These are phyloP conservation scores for Typha latifolia DNA, from an alignment of 176 grass and related monocot genomes.

Conservation along the genomic window DNA sequence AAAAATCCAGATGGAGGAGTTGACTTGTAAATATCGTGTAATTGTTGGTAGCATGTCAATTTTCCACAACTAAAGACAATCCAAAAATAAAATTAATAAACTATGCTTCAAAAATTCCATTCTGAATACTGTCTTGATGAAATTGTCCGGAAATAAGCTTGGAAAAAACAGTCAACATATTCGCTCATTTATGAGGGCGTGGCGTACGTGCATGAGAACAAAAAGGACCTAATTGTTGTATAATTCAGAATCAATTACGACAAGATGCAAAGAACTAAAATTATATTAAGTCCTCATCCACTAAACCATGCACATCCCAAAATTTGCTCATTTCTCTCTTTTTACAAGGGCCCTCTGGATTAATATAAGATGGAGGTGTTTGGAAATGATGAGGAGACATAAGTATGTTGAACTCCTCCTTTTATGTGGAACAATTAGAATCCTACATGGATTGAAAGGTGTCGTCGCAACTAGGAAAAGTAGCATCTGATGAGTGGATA, in stretches of 20 bases:
- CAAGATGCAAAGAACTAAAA: too few species aligned
- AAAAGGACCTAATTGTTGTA: not conserved
- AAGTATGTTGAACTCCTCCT: not conserved
- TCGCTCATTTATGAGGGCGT: not conserved
- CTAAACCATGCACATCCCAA: too few species aligned
- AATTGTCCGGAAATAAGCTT: too few species aligned
- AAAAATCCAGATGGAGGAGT: not conserved
- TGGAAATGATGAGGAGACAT: not conserved
- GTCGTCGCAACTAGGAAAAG: not conserved
- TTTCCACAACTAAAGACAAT: not conserved
- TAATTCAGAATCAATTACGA: not conserved
- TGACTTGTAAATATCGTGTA: not conserved
- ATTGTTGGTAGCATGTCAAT: not conserved
- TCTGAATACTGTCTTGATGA: too few species aligned
- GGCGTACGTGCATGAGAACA: not conserved
- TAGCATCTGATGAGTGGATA: not conserved
- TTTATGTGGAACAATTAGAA: constrained; percentile 1
- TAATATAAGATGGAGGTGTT: not conserved
- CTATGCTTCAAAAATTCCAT: too few species aligned
- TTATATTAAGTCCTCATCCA: too few species aligned
- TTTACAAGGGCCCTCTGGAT: not conserved
- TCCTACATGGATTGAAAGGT: not conserved
- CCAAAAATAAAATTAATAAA: too few species aligned
- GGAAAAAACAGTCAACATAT: not conserved
- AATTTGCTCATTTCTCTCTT: not conserved